phyloP scores from a whole-genome alignment of 1,284 basidiomycete genomes.

The Sporisorium scitamineum region DNA sequence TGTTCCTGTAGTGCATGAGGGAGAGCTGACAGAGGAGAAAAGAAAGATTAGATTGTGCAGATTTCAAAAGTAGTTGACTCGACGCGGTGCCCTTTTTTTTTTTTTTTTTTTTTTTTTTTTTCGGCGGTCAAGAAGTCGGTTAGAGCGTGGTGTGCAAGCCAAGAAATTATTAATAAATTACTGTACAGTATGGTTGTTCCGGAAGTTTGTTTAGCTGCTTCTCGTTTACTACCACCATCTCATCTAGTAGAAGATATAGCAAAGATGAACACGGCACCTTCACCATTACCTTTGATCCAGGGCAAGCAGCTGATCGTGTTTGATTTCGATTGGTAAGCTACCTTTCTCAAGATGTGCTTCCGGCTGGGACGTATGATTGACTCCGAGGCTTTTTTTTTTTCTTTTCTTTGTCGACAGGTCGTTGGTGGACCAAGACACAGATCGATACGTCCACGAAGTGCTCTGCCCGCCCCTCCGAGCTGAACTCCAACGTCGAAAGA shows the following conservation, averaged over 20 bases:
- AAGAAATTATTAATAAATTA: no score
- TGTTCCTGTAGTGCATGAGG: neutral
- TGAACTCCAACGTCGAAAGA: slow-evolving; percentile 78
- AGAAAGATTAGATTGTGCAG: slow-evolving; percentile 8
- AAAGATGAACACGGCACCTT: slow-evolving; percentile 43
- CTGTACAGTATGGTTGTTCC: no score
- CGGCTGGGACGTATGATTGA: no score
- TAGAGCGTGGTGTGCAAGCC: no score
- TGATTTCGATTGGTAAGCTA: slow-evolving; percentile 92
- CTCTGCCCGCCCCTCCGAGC: slow-evolving; percentile 85
- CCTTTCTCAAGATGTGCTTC: neutral
- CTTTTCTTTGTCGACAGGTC: slow-evolving; percentile 36
- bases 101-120: neutral
- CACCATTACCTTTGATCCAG: slow-evolving; percentile 45
- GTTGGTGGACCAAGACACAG: slow-evolving; percentile 90
- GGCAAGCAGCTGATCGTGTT: slow-evolving; percentile 84
- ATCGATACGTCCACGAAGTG: slow-evolving; percentile 95
- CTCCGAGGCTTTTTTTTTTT: neutral
- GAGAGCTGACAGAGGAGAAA: neutral
- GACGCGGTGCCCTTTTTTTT: neutral
- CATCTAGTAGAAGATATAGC: neutral
- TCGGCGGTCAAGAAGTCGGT: neutral
- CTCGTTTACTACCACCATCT: neutral
- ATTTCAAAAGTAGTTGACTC: neutral
- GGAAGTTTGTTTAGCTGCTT: neutral